These are phyloP conservation scores for Plantago coronopus DNA, from an alignment of 305 asterid genomes.

Conservation along the genomic window DNA sequence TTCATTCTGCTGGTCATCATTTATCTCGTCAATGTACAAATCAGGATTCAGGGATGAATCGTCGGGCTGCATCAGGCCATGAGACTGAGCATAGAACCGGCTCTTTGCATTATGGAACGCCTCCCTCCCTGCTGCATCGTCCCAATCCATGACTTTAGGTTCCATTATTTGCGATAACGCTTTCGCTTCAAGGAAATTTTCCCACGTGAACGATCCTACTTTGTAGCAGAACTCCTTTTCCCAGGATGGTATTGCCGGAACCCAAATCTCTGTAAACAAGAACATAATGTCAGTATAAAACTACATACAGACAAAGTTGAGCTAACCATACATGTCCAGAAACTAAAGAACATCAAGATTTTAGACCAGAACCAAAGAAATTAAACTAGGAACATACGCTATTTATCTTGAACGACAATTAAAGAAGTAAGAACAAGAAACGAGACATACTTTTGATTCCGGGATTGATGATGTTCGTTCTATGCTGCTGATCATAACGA, in stretches of 20 bases:
- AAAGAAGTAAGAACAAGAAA: no score
- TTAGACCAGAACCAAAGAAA: no score
- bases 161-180: not conserved
- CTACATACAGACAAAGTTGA: no score
- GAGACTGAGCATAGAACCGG: constrained; percentile 14
- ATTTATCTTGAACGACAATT: no score
- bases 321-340: no score
- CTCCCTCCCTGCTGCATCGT: constrained; percentile 26
- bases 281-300: no score
- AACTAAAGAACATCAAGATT: no score
- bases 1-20: constrained; percentile 5
- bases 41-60: constrained; percentile 10
- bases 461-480: no score
- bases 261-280: constrained; percentile 23
- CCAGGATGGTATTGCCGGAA: constrained; percentile 30
- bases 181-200: constrained; percentile 23
- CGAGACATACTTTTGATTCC: no score
- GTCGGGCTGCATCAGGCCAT: not conserved
- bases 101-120: constrained; percentile 21
- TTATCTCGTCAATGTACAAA: constrained; percentile 24
- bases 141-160: constrained; percentile 15
- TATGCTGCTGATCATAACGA: no score
- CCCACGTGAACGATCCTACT: constrained; percentile 24
- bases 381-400: no score
- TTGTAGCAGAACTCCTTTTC: constrained; percentile 28